A percentile compares a stretch with the other conserved stretches of the same genome.
phyloP scores from a whole-genome alignment of 148 eudicot genomes.

The Euryodendron excelsum region DNA sequence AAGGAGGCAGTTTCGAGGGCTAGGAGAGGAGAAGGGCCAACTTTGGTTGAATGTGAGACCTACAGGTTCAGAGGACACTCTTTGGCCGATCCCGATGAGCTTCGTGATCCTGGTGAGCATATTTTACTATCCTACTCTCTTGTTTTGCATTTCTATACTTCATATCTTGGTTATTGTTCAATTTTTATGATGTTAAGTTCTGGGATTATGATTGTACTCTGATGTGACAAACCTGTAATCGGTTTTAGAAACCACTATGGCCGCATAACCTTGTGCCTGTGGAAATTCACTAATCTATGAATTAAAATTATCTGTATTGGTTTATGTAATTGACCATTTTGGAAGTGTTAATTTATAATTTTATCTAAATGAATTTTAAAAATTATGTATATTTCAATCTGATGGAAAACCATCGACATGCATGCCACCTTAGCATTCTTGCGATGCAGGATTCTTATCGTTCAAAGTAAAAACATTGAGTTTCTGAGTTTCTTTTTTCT shows the following conservation, averaged over 20 bases:
- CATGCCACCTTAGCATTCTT: neutral
- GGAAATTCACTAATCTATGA: too few relatives aligned
- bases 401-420: too few relatives aligned
- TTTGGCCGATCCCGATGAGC: constrained; percentile 97
- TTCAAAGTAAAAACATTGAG: neutral
- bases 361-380: neutral
- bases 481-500: neutral
- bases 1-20: constrained; percentile 79
- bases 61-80: constrained; percentile 96
- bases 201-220: neutral
- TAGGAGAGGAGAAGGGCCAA: constrained; percentile 92
- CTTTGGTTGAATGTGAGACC: constrained; percentile 91
- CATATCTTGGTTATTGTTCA: neutral
- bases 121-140: neutral
- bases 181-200: too few relatives aligned
- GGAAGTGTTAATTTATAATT: neutral
- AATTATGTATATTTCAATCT: neutral
- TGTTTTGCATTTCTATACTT: neutral
- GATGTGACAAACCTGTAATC: neutral
- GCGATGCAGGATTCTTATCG: neutral
- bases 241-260: neutral
- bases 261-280: neutral
- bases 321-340: neutral
- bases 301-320: neutral
- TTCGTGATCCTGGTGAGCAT: constrained; percentile 82